These are phyloP conservation scores for Colletotrichum shisoi DNA, from an alignment of 2,329 filamentous ascomycete genomes.

Conservation along the genomic window DNA sequence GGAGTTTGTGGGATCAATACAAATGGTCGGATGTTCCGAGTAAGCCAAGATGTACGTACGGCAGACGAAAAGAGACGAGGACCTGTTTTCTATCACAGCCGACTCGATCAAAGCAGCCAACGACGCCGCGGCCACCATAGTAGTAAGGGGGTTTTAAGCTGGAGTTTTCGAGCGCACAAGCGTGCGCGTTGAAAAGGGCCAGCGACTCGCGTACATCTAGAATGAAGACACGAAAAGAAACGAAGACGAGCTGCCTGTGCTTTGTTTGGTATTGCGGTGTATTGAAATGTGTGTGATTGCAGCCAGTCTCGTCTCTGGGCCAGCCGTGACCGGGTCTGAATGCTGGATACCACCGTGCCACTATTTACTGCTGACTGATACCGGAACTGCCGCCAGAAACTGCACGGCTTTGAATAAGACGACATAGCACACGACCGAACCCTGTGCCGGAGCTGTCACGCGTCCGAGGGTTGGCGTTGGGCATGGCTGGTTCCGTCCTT, in stretches of 20 bases:
- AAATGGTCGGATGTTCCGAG: constrained; percentile 34
- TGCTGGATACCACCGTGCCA: neutral
- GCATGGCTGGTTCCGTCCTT: neutral
- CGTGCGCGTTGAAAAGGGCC: constrained; percentile 26
- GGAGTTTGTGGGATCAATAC: constrained; percentile 39
- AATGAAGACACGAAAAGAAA: constrained; percentile 38
- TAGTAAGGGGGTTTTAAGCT: constrained; percentile 6
- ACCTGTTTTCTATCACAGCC: constrained; percentile 28
- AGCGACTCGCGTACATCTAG: constrained; percentile 36
- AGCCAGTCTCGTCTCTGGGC: too few species aligned
- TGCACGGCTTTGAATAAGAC: neutral
- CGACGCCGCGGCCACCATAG: constrained; percentile 10
- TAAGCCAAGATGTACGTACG: constrained; percentile 29
- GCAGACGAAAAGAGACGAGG: constrained; percentile 21
- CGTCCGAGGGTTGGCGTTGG: neutral
- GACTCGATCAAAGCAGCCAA: constrained; percentile 19
- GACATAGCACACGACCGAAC: neutral
- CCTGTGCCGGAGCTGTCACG: constrained; percentile 9
- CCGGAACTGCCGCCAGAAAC: too few species aligned
- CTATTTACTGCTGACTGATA: too few species aligned
- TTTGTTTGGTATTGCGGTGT: neutral
- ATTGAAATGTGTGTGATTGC: neutral
- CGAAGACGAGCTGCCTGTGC: constrained; percentile 11
- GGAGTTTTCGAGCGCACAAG: constrained; percentile 18
- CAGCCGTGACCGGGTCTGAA: neutral